Percentiles rank a stretch among this genome's conserved stretches.
Conservation (phyloP, 352 stramenopile species). For the Phytopythium montanum region DNA sequence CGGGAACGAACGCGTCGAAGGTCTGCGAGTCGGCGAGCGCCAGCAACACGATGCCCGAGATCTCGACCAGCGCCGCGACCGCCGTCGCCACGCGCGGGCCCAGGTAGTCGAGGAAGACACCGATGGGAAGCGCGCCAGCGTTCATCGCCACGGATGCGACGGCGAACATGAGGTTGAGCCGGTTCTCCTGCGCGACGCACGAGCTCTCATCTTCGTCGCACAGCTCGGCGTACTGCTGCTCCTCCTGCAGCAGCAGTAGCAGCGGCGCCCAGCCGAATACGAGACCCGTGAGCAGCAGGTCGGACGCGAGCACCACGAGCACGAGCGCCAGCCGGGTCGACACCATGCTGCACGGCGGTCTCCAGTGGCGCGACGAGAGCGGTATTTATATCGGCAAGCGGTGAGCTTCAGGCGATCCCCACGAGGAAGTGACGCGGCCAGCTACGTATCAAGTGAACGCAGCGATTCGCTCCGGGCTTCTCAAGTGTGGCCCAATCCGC, state of each 20-base stretch:
- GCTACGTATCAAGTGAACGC: neutral
- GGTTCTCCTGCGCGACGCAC: conserved; percentile 76
- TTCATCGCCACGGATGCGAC: conserved; percentile 81
- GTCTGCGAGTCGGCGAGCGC: conserved; percentile 67
- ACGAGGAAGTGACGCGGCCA: neutral
- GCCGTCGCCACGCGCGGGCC: conserved; percentile 57
- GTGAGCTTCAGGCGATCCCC: neutral
- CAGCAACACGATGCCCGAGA: conserved; percentile 65
- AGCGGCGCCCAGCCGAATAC: conserved; percentile 87
- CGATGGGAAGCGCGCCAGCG: conserved; percentile 66
- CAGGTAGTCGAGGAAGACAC: conserved; percentile 70
- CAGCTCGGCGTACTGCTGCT: conserved; percentile 79
- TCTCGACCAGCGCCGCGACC: conserved; percentile 53
- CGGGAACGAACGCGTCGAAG: conserved; percentile 73
- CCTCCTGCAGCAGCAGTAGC: conserved; percentile 77
- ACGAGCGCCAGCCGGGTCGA: conserved; percentile 62
- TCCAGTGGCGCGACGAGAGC: neutral
- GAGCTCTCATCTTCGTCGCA: conserved; percentile 30
- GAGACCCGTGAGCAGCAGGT: conserved; percentile 81
- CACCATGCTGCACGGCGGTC: conserved; percentile 20
- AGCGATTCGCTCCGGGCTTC: no score
- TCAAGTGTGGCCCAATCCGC: no score
- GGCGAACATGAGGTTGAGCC: conserved; percentile 87
- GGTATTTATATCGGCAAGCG: neutral
- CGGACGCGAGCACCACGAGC: conserved; percentile 58